A percentile compares a stretch with the other conserved stretches of the same genome.
phyloP scores from a whole-genome alignment of 371 early-diverging fungal species.

The Mucor velutinosus region DNA sequence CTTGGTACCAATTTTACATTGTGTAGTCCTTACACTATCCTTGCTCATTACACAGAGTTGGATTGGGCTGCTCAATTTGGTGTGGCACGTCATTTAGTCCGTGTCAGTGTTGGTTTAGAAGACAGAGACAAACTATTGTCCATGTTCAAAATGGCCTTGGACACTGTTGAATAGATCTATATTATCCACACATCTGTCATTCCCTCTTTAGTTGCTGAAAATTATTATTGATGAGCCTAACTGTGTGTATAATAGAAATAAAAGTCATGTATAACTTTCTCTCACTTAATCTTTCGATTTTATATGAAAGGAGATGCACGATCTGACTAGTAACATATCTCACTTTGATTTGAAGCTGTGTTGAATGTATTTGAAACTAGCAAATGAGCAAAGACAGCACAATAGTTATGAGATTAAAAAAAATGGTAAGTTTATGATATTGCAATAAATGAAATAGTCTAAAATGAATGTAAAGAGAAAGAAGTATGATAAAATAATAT shows the following conservation, averaged over 20 bases:
- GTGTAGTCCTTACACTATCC: constrained; percentile 90
- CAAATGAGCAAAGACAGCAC: too few relatives aligned
- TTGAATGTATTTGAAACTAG: not conserved
- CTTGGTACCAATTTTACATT: constrained; percentile 97
- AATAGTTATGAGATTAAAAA: not conserved
- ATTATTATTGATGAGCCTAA: not conserved
- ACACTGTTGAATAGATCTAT: constrained; percentile 44
- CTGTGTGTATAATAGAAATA: not conserved
- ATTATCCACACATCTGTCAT: not conserved
- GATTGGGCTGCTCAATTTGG: constrained; percentile 90
- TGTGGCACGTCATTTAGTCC: constrained; percentile 76
- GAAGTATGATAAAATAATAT: not conserved
- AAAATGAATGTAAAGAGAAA: not conserved
- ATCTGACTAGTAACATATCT: not conserved
- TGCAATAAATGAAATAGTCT: not conserved
- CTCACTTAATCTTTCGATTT: not conserved
- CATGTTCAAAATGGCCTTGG: constrained; percentile 74
- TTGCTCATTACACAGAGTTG: constrained; percentile 92
- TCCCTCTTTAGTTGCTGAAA: not conserved
- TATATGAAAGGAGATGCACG: not conserved
- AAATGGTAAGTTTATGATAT: not conserved
- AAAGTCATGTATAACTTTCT: not conserved
- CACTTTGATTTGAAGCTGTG: not conserved
- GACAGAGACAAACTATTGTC: constrained; percentile 61
- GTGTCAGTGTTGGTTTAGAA: constrained; percentile 93